Percentiles rank a stretch among this genome's conserved stretches.
These are phyloP conservation scores for Pichia sp. DNA, from an alignment of 1,139 yeast species.

Conservation along the genomic window DNA sequence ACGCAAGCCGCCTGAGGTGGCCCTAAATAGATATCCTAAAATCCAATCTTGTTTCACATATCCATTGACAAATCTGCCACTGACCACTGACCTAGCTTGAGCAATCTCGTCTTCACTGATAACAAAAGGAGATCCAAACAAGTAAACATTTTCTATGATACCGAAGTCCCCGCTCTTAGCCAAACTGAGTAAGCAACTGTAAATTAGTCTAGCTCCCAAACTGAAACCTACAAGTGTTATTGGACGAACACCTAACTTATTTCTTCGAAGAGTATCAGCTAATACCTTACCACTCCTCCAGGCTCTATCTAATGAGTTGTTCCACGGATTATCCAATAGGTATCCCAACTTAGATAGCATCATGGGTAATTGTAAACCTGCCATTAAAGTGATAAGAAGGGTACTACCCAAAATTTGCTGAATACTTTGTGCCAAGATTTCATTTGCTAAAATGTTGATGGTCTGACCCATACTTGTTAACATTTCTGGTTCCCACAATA, in stretches of 20 bases:
- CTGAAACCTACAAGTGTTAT: constrained; percentile 91
- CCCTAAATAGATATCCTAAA: constrained; percentile 88
- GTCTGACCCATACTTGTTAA: constrained; percentile 95
- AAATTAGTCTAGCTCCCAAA: constrained; percentile 87
- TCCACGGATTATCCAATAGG: constrained; percentile 95
- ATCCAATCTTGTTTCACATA: constrained; percentile 95
- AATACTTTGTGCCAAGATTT: constrained; percentile 84
- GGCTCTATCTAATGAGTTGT: constrained; percentile 92
- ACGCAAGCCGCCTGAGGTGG: constrained; percentile 91
- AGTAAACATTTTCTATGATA: constrained; percentile 77
- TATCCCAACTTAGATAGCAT: constrained; percentile 84
- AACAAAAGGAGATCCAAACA: constrained; percentile 88
- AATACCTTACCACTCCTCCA: constrained; percentile 92
- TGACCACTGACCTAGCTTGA: constrained; percentile 78
- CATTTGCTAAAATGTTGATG: constrained; percentile 86
- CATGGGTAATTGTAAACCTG: constrained; percentile 94
- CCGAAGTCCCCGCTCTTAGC: constrained; percentile 87
- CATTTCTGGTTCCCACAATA: constrained; percentile 98
- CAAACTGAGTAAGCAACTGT: constrained; percentile 82
- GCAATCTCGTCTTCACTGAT: constrained; percentile 74
- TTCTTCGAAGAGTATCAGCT: constrained; percentile 84
- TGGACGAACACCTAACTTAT: constrained; percentile 90
- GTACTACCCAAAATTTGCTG: constrained; percentile 96
- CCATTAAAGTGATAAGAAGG: constrained; percentile 84
- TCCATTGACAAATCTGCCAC: constrained; percentile 88